These are phyloP conservation scores for Lycium barbarum DNA, from an alignment of 257 asterid species.

Conservation along the genomic window DNA sequence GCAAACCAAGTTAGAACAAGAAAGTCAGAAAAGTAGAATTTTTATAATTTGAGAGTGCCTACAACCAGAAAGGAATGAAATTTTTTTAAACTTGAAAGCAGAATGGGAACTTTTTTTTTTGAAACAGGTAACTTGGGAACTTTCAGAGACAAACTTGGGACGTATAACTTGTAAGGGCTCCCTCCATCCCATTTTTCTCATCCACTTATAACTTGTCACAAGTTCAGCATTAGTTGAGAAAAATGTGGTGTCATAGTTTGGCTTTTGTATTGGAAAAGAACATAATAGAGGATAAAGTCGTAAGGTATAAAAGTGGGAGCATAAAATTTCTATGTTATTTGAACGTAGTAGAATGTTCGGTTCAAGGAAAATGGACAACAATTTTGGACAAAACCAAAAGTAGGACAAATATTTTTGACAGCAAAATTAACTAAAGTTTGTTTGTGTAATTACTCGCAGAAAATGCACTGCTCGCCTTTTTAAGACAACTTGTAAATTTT, in stretches of 20 bases:
- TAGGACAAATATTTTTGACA: not conserved
- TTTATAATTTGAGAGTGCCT: not conserved
- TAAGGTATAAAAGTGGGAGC: not conserved
- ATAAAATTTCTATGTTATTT: not conserved
- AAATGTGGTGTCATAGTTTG: not conserved
- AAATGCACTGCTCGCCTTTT: conserved; percentile 5
- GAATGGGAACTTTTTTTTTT: not conserved
- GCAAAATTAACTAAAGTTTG: not conserved
- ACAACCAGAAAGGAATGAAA: not conserved
- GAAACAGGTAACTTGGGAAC: not conserved
- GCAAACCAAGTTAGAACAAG: not conserved
- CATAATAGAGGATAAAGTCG: not conserved
- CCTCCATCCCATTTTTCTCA: not conserved
- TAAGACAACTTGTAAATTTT: not conserved
- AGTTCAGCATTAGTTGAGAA: conserved; percentile 10
- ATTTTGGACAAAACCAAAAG: not conserved
- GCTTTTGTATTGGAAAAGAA: not conserved
- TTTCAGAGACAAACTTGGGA: not conserved
- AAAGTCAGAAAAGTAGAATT: not conserved
- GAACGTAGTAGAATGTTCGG: not conserved
- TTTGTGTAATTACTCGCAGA: not conserved
- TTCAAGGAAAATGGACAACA: conserved; percentile 18
- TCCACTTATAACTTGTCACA: not conserved
- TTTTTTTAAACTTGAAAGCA: not conserved
- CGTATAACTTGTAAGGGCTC: not conserved